Evolutionary conservation across 495 filamentous ascomycete species (phyloP), one percentile per base, ranked within the genome.

Genomic region (Tetracladium setigerum): DNA sequence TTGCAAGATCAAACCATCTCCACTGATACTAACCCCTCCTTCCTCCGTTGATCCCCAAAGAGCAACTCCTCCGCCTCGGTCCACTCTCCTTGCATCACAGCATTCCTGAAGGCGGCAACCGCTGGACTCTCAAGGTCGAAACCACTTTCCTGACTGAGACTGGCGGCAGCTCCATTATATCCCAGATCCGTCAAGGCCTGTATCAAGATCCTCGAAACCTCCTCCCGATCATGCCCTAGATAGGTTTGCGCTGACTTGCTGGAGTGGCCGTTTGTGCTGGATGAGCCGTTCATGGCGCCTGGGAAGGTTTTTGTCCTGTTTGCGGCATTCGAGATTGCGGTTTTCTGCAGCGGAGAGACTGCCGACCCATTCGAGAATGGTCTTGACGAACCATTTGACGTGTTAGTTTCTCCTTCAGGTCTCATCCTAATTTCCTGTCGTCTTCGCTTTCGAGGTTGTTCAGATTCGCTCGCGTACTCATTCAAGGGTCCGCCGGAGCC

Each of bases 201-300:
- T 55, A 97, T 94, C 52, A 96, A 64, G 43, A 99, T 86, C 42
- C 92, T 74, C 6, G 92, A 92, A 10, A 97, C 83, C 66, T 99
- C 90, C 68, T 94, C 91, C 59, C 89, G 82, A 61, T 90, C 82
- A 61, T 99, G 91, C 16, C 88, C 89, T 53, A 78, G 84, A 50
- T 76, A 78, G 0, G 52, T 60, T 10, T 55, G 49, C 7, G 56
- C 46, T 17, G 19, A 37, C 16, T 44, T 57, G 30, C 38, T 49
- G 19, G 44, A 47, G 57, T 65, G 50, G 45, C 64, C 44, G 60
- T 67, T 39, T 57, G 58, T 54, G 33, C n/a, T 45, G 7, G 66
- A 60, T 5, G 66, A 61, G 4, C 70, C 66, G 52, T 72, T 74
- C 24, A 60, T 62, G 16, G 56, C 39, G 16, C 46, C 50, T 30